Base-by-base conservation (phyloP, 2,329 filamentous ascomycete genomes). In the Alternaria postmessia region DNA sequence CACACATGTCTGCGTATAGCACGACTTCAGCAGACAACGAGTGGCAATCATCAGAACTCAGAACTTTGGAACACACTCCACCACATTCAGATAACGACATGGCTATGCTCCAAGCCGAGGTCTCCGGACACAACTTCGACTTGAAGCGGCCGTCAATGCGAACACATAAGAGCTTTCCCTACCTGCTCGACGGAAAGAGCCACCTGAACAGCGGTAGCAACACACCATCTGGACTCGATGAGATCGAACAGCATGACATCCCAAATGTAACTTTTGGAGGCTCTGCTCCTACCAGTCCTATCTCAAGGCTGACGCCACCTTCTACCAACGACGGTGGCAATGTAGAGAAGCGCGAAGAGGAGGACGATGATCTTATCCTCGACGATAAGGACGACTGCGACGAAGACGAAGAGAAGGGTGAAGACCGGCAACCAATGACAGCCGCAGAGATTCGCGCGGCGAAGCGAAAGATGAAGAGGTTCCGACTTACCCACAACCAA, bases 401-500 rank as follows among this genome's bases (percentile, higher is more conserved):
- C 26, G 76, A 77, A 16, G 72, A 70, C 16, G 57, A 68, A 7
- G 54, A 48, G 46, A 75, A 78, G 44, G 71, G 75, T 26, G 74
- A 77, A 16, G 71, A 75, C 3, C 76, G 73, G 47, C 71, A 68
- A n/a, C 73, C 75, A 4, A 79, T 83, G 74, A 81, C 82, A 8
- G 81, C 82, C 22, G 81, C 81, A 24, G 82, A 84, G 63, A 73
- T 83, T 22, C 76, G 82, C 34, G 81, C 81, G 8, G 81, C 82
- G 55, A 84, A 84, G 71, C 79, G 82, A 51, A 84, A 83, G 75
- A 85, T 85, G 91, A 94, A 94, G 83, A 85, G 92, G 59, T 94
- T 94, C 75, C 87, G 94, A 67, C 88, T 98, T 66, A 97, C 94
- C 1, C 94, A 97, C 78, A 94, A 95, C 71, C 94, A 98, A 84